Evolutionary conservation across 1,139 yeast species (phyloP).

Genomic region (Yamadazyma triangularis): DNA sequence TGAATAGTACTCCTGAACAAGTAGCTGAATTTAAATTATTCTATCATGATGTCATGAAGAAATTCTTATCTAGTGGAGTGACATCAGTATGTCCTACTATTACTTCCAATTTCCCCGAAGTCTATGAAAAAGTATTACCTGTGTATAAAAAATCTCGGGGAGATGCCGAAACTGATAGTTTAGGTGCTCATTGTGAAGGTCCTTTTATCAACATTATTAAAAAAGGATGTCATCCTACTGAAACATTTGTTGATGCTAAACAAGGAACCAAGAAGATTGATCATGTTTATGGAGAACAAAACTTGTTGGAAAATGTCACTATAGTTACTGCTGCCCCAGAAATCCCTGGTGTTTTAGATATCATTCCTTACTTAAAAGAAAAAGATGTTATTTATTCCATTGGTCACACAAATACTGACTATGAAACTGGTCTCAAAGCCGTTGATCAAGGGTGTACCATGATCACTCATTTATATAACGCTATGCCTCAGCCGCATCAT

Average conservation of each 20-base stretch:
- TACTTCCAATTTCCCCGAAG: slow-evolving; percentile 51
- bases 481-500: slow-evolving; percentile 67
- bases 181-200: slow-evolving; percentile 66
- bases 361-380: slow-evolving; percentile 37
- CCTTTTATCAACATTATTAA: slow-evolving; percentile 54
- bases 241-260: slow-evolving; percentile 48
- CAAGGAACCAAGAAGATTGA: slow-evolving; percentile 33
- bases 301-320: slow-evolving; percentile 39
- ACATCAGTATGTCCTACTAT: slow-evolving; percentile 60
- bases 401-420: slow-evolving; percentile 55
- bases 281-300: slow-evolving; percentile 44
- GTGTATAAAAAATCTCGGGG: slow-evolving; percentile 35
- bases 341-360: slow-evolving; percentile 48
- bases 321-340: slow-evolving; percentile 65
- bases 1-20: slow-evolving; percentile 32
- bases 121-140: slow-evolving; percentile 50
- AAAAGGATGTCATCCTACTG: slow-evolving; percentile 62
- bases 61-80: slow-evolving; percentile 52
- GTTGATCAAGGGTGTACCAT: slow-evolving; percentile 51
- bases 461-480: slow-evolving; percentile 63
- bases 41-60: slow-evolving; percentile 45
- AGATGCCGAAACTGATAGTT: slow-evolving; percentile 41
- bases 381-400: slow-evolving; percentile 44
- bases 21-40: slow-evolving; percentile 23
- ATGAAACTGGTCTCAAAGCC: slow-evolving; percentile 47